Evolutionary conservation across 345 rosid genomes (phyloP).

Genomic region (Eucalyptus tenuipes): DNA sequence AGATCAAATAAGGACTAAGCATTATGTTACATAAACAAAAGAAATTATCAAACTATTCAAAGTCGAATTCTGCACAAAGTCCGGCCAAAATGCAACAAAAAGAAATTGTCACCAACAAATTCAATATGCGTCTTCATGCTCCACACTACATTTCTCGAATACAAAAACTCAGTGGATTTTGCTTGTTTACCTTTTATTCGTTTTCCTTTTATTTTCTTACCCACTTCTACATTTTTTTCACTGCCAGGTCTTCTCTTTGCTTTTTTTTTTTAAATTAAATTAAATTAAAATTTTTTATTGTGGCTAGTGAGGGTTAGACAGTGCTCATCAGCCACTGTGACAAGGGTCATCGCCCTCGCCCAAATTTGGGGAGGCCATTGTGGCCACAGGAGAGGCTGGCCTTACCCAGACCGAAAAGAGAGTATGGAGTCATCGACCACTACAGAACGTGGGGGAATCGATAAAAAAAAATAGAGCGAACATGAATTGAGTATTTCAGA

Average conservation of each 20-base stretch:
- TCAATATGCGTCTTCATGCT: conserved; percentile 24
- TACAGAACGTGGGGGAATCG: neutral
- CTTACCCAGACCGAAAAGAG: neutral
- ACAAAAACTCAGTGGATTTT: conserved; percentile 11
- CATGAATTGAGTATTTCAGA: neutral
- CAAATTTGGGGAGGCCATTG: too few species aligned
- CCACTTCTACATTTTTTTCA: neutral
- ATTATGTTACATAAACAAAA: neutral
- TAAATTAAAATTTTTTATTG: too few species aligned
- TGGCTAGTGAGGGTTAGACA: too few species aligned
- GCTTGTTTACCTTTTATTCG: neutral
- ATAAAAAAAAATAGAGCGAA: neutral
- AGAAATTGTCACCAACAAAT: conserved; percentile 13
- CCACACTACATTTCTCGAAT: conserved; percentile 37
- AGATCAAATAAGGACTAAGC: neutral
- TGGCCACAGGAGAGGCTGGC: neutral
- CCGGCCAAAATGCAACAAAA: neutral
- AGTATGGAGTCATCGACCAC: neutral
- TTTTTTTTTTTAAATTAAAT: too few species aligned
- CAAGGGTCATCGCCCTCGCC: rapidly evolving
- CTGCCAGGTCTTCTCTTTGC: neutral
- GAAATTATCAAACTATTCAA: neutral
- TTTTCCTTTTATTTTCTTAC: neutral
- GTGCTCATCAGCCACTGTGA: too few species aligned
- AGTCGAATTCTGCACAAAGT: neutral